Base-by-base conservation (phyloP, 1,284 basidiomycete genomes). In the Ustilago curta region DNA sequence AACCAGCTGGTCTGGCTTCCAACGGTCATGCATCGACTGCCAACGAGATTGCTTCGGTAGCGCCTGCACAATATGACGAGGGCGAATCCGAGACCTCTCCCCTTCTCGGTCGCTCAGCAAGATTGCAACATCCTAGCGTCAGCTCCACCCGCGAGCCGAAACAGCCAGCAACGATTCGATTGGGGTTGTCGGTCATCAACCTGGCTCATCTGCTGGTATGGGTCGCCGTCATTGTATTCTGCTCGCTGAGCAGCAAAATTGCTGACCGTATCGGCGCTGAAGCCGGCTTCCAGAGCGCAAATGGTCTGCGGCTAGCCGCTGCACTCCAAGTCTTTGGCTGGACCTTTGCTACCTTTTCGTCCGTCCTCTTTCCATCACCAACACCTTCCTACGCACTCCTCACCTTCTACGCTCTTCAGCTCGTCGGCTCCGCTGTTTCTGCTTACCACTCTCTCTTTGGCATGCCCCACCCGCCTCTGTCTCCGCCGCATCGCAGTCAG, bases 371-470 rank as follows among this genome's bases (percentile, higher is more conserved):
- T 42, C 57, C 68, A 0, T 65, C 60, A 8, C 68, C 68, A 0
- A 70, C 68, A 3, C 68, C 68, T 29, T 61, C 61, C 3, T 70
- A 70, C 39, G 25, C 50, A 3, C 43, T 70, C 4, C 58, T 70
- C 7, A 31, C 35, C 19, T 65, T 70, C 45, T 70, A 70, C 32
- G 29, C 21, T 2, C 18, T 60, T 4, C 49, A 70, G 32, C 37
- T 69, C 1, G 42, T 27, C 8, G 66, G 60, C 27, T 50, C 60
- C 8, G 31, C 58, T 11, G 42, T 63, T 0, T 32, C 48, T 4
- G 56, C 25, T 47, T 69, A 63, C 25, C 66, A 59, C n/a, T 69
- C 66, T 39, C 45, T 69, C 14, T 50, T 69, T 32, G 25, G 49
- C 23, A 42, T 58, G 4, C 40, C 55, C 0, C 60, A 69, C 32